Evolutionary conservation across 305 asterid genomes (phyloP).

Genomic region (Fraxinus paxiana): DNA sequence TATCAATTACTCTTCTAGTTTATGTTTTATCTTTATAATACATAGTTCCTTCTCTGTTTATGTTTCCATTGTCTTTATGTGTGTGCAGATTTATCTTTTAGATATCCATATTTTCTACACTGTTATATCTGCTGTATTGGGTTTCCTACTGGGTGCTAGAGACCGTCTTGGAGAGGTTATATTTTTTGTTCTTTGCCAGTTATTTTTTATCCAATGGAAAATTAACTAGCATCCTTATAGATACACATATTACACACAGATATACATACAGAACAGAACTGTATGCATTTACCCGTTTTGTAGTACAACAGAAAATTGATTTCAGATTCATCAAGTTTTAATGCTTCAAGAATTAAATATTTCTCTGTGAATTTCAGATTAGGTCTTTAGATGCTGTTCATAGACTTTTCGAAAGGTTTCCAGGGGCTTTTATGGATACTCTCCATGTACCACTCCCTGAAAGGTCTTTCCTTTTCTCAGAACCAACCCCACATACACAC

Average conservation of each 20-base stretch:
- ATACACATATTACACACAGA: background rate
- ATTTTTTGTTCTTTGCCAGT: slow-evolving; percentile 3
- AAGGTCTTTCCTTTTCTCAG: slow-evolving; percentile 46
- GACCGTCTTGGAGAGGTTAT: slow-evolving; percentile 95
- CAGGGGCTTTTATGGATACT: slow-evolving; percentile 82
- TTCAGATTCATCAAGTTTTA: slow-evolving; percentile 2
- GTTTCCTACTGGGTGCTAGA: slow-evolving; percentile 92
- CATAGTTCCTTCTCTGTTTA: slow-evolving; percentile 8
- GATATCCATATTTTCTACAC: slow-evolving; percentile 92
- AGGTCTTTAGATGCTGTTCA: slow-evolving; percentile 92
- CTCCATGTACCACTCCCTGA: slow-evolving; percentile 60
- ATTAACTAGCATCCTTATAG: background rate
- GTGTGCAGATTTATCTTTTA: slow-evolving; percentile 82
- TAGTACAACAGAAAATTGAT: slow-evolving; percentile 6
- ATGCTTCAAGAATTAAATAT: slow-evolving; percentile 16
- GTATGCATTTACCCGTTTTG: background rate
- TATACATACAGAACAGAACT: background rate
- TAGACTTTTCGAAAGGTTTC: slow-evolving; percentile 86
- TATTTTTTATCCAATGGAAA: background rate
- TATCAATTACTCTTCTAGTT: background rate
- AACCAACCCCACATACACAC: background rate
- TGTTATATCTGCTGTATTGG: slow-evolving; percentile 76
- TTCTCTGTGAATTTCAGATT: slow-evolving; percentile 58
- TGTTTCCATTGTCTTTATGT: slow-evolving; percentile 15
- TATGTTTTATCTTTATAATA: slow-evolving; percentile 6